These are phyloP conservation scores for Tripterygium wilfordii DNA, from an alignment of 177 flowering plant species.

Conservation along the genomic window DNA sequence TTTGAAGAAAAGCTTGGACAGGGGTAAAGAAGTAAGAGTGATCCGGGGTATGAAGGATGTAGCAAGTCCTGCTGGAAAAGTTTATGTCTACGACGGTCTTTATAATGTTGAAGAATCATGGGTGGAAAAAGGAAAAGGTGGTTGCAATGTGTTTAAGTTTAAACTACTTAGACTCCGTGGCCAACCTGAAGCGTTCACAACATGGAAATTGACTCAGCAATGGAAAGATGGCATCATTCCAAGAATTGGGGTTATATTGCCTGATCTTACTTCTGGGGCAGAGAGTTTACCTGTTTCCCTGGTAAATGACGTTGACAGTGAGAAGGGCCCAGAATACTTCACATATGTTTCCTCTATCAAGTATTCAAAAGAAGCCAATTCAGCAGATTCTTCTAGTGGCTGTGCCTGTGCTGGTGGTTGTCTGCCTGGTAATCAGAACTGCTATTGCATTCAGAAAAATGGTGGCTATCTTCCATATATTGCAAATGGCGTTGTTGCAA, in stretches of 20 bases:
- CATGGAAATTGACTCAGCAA: conserved; percentile 57
- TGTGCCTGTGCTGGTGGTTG: conserved; percentile 53
- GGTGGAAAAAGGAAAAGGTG: conserved; percentile 59
- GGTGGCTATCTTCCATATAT: conserved; percentile 46
- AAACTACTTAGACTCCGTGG: conserved; percentile 52
- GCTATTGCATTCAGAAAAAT: conserved; percentile 50
- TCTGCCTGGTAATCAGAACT: conserved; percentile 36
- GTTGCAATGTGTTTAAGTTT: conserved; percentile 63
- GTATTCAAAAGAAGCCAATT: conserved; percentile 25
- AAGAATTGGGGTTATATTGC: conserved; percentile 52
- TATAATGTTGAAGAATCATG: conserved; percentile 65
- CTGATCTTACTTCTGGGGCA: conserved; percentile 67
- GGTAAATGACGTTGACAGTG: conserved; percentile 66
- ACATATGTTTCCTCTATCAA: conserved; percentile 33
- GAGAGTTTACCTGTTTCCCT: conserved; percentile 65
- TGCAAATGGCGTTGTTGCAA: conserved; percentile 37
- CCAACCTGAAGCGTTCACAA: conserved; percentile 49
- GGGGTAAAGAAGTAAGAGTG: conserved; percentile 65
- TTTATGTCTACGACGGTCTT: conserved; percentile 75
- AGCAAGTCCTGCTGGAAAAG: conserved; percentile 27
- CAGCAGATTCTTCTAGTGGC: conserved; percentile 22
- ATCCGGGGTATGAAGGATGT: conserved; percentile 57
- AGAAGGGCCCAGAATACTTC: conserved; percentile 57
- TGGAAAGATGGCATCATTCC: conserved; percentile 48
- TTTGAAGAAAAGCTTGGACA: conserved; percentile 51